These are phyloP conservation scores for Colletotrichum sp. DNA, from an alignment of 2,329 filamentous ascomycete genomes.

Conservation along the genomic window DNA sequence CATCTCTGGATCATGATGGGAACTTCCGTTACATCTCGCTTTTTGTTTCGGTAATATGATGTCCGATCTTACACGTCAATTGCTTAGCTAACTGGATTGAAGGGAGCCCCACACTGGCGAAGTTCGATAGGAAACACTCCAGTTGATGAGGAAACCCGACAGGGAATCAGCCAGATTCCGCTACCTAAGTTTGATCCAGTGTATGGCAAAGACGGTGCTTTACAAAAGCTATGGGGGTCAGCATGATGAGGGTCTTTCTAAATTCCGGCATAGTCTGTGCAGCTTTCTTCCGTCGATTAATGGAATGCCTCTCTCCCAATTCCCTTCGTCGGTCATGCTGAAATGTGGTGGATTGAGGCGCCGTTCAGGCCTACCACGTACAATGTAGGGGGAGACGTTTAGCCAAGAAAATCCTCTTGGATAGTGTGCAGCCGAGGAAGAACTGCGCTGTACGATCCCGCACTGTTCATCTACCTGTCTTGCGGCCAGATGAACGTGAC, in stretches of 20 bases:
- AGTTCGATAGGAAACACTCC: neutral
- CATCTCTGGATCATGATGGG: neutral
- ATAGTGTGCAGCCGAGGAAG: neutral
- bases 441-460: fast-evolving
- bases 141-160: neutral
- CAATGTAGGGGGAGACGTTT: neutral
- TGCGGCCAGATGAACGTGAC: neutral
- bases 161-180: neutral
- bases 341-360: neutral
- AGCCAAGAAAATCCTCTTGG: fast-evolving
- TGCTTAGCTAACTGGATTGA: neutral
- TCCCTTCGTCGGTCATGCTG: fast-evolving
- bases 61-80: neutral
- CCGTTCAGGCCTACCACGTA: neutral
- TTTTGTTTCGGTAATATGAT: neutral
- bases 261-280: neutral
- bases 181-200: neutral
- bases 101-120: neutral
- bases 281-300: neutral
- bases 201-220: neutral
- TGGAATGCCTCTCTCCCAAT: neutral
- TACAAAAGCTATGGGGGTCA: neutral
- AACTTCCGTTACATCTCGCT: neutral
- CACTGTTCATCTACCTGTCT: neutral
- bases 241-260: neutral